Base-by-base conservation (phyloP, 495 filamentous ascomycete species). In the Hypoxylon intermedium region DNA sequence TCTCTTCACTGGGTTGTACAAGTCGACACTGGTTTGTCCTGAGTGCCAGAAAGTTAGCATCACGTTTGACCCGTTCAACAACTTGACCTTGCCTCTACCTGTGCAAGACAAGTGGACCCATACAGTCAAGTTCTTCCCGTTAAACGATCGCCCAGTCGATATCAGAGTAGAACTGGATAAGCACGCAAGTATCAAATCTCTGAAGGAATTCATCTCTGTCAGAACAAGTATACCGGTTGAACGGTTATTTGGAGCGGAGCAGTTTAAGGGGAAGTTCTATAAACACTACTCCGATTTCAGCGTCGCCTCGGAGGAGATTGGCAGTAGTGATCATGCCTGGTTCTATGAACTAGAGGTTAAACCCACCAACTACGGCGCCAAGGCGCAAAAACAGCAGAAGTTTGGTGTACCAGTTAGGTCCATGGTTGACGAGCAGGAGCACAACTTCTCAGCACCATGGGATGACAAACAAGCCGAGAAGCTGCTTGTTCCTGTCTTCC, bases 41-140 rank as follows among this genome's bases (percentile, higher is more conserved):
- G 83, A 77, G 6, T 98, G 94, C 69, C 82, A 88, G 52, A 98
- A 98, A 77, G 88, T 97, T 74, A 96, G 92, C 81, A 97, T 98
- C 59, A 98, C 94, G 3, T 98, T 98, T 63, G 94, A 98, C 75
- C 94, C 94, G 1, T 98, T 96, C 82, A 97, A 90, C 76, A 94
- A 92, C 53, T 74, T 98, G 24, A 97, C 95, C 0, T 76, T 98
- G 19, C 95, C 94, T 53, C 77, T 98, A 24, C 95, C 94, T 0
- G 83, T 96, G 53, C 87, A 92, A 64, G 89, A 86, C 48, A 76
- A 88, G 16, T 94, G 90, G 86, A 81, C 74, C 48, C 86, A 87
- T 53, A 77, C 84, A 2, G 77, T 98, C 44, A 86, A 79, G 56
- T 96, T 87, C 74, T 87, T 88, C 53, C 89, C 90, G 6, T 75